Evolutionary conservation across 2,329 filamentous ascomycete genomes (phyloP).

Genomic region (Aspergillus uvarum): DNA sequence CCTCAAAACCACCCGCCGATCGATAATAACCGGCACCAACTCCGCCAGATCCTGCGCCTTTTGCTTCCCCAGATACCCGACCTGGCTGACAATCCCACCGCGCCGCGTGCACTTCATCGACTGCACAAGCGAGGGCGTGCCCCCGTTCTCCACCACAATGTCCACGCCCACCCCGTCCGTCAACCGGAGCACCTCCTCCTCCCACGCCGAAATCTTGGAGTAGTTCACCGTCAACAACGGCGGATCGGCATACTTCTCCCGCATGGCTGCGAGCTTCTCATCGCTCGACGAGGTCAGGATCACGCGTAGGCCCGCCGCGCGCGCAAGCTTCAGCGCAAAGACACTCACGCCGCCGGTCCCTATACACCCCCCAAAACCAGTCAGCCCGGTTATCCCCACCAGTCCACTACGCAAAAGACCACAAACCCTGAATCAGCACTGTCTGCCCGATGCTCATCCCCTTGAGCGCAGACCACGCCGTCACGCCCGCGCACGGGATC

Average conservation of each 20-base stretch:
- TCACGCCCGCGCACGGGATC: slow-evolving; percentile 48
- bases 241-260: slow-evolving; percentile 23
- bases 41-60: slow-evolving; percentile 33
- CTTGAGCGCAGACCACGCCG: slow-evolving; percentile 49
- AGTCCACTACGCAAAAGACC: too few relatives aligned
- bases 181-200: slow-evolving; percentile 34
- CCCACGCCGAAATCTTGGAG: slow-evolving; percentile 28
- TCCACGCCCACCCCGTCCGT: slow-evolving; percentile 38
- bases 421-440: slow-evolving; percentile 47
- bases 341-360: slow-evolving; percentile 40
- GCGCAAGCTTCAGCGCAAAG: slow-evolving; percentile 38
- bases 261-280: slow-evolving; percentile 32
- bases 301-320: slow-evolving; percentile 33
- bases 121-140: slow-evolving; percentile 38
- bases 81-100: slow-evolving; percentile 45
- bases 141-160: slow-evolving; percentile 43
- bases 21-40: slow-evolving; percentile 40
- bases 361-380: too few relatives aligned
- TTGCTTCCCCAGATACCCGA: slow-evolving; percentile 43
- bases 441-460: slow-evolving; percentile 40
- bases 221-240: slow-evolving; percentile 36
- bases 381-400: too few relatives aligned
- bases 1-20: slow-evolving; percentile 37
- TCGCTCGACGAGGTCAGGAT: slow-evolving; percentile 43
- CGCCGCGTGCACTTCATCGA: slow-evolving; percentile 44